Evolutionary conservation across 331 rosid genomes (phyloP).

Genomic region (Arachis monticola): DNA sequence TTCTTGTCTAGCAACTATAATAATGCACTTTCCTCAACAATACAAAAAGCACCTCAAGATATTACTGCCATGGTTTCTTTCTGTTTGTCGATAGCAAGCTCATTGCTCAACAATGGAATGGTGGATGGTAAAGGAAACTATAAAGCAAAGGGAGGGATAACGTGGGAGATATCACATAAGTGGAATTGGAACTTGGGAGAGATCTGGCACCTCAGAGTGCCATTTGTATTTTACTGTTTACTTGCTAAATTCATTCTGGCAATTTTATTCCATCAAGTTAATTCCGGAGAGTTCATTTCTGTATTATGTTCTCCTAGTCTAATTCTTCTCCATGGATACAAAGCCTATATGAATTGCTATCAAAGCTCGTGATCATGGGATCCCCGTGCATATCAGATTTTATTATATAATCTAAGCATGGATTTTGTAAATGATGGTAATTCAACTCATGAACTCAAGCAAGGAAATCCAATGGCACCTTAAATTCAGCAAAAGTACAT

Average conservation of each 20-base stretch:
- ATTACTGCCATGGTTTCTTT: background rate
- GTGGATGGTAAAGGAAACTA: too few species aligned
- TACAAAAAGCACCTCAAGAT: background rate
- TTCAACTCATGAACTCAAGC: background rate
- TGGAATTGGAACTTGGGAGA: too few species aligned
- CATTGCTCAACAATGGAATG: background rate
- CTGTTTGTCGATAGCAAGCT: background rate
- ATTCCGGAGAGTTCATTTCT: too few species aligned
- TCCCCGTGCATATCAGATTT: too few species aligned
- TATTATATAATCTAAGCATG: background rate
- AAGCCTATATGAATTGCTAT: too few species aligned
- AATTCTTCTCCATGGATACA: too few species aligned
- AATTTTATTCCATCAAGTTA: too few species aligned
- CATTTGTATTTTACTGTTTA: too few species aligned
- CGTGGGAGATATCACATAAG: background rate
- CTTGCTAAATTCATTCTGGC: too few species aligned
- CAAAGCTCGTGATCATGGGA: too few species aligned
- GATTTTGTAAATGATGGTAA: background rate
- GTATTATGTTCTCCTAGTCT: too few species aligned
- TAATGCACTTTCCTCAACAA: background rate
- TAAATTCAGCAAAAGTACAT: slow-evolving; percentile 5
- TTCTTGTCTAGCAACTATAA: background rate
- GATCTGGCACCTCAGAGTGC: too few species aligned
- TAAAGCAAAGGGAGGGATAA: background rate
- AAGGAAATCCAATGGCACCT: background rate